Conservation (phyloP, 345 rosid species). For the Brassica rapa region DNA sequence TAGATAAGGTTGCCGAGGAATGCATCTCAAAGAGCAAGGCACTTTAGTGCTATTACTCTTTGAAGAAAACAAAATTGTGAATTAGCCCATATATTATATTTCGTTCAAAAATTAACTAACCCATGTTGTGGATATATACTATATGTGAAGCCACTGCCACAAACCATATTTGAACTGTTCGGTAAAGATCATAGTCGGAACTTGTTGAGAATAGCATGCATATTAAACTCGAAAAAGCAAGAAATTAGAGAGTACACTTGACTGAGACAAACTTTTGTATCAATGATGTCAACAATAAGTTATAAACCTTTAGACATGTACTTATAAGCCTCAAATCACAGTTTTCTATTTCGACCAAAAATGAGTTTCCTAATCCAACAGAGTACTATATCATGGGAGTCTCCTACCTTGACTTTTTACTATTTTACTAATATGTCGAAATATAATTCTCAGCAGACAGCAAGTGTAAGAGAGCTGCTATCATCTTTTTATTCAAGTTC, state of each 20-base stretch:
- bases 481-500: not conserved
- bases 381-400: not conserved
- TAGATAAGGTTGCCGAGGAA: conserved; percentile 46
- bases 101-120: not conserved
- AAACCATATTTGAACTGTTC: no score
- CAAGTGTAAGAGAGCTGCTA: no score
- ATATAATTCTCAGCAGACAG: no score
- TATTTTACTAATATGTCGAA: no score
- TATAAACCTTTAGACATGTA: not conserved
- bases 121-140: not conserved
- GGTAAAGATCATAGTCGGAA: no score
- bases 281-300: not conserved
- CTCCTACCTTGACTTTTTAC: no score
- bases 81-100: not conserved
- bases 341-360: no score
- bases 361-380: not conserved
- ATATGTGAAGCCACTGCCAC: no score
- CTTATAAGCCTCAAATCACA: not conserved
- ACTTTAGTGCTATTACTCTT: not conserved
- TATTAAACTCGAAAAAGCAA: not conserved
- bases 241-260: not conserved
- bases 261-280: not conserved
- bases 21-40: not conserved
- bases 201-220: not conserved
- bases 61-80: not conserved